phyloP scores from a whole-genome alignment of 352 stramenopile genomes.

The Phytophthora fragariae region DNA sequence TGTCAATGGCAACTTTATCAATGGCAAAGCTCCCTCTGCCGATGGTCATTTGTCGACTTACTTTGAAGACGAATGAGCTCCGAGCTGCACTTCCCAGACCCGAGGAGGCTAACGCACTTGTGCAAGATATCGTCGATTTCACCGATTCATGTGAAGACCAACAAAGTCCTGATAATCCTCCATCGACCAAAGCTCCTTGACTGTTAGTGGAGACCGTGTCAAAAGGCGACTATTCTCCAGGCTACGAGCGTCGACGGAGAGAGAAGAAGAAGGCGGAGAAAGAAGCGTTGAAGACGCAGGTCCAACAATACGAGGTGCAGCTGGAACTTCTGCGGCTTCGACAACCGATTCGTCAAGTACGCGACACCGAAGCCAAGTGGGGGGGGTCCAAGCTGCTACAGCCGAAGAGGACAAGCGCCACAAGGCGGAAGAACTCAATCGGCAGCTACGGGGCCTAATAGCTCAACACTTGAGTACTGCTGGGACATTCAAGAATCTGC shows the following conservation, averaged over 20 bases:
- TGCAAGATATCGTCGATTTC: slow-evolving; percentile 19
- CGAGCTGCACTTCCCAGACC: neutral
- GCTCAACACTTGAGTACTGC: slow-evolving; percentile 11
- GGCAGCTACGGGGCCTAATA: slow-evolving; percentile 14
- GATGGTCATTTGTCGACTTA: no score
- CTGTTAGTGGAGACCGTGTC: neutral
- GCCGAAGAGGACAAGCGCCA: slow-evolving; percentile 24
- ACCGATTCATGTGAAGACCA: slow-evolving; percentile 9
- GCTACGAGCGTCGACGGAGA: slow-evolving; percentile 15
- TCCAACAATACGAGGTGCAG: slow-evolving; percentile 10
- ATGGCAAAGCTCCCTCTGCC: no score
- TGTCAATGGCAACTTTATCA: no score
- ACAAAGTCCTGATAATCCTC: neutral
- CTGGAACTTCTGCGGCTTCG: slow-evolving; percentile 11
- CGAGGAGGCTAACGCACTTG: slow-evolving; percentile 1
- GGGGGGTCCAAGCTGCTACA: slow-evolving; percentile 6
- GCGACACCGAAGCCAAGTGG: slow-evolving; percentile 13
- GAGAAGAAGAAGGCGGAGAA: slow-evolving; percentile 21
- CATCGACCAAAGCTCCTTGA: neutral
- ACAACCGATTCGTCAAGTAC: neutral
- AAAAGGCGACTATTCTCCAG: slow-evolving; percentile 5
- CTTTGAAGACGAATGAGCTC: neutral
- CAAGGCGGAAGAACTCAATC: slow-evolving; percentile 25
- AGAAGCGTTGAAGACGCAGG: slow-evolving; percentile 9
- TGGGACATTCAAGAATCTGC: neutral